Conservation (phyloP, 2,329 filamentous ascomycete genomes). For the Monilinia laxa region DNA sequence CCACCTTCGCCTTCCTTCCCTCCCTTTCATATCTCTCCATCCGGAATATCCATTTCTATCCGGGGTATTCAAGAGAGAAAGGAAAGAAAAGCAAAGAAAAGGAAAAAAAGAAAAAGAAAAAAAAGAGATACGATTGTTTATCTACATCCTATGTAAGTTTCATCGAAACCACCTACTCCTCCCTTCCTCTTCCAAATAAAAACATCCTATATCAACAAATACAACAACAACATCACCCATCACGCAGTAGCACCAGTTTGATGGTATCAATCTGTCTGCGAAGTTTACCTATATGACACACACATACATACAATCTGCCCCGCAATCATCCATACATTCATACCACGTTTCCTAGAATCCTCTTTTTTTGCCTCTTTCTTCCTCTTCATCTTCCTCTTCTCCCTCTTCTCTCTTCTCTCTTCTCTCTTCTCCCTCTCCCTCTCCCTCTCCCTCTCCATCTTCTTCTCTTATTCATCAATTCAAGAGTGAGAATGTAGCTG, state of each 20-base stretch:
- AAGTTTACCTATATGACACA: constrained; percentile 26
- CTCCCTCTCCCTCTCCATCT: too few species aligned
- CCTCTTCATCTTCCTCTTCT: too few species aligned
- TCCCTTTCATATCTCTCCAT: background rate
- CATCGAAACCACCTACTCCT: background rate
- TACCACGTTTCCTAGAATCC: constrained; percentile 19
- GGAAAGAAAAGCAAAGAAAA: too few species aligned
- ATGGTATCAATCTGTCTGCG: constrained; percentile 17
- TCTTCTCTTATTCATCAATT: background rate
- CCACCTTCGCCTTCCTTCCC: too few species aligned
- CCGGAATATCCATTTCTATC: background rate
- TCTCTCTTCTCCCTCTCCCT: too few species aligned
- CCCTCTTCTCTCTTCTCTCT: too few species aligned
- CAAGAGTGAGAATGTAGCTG: constrained; percentile 28
- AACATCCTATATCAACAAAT: constrained; percentile 13
- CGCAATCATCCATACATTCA: constrained; percentile 18
- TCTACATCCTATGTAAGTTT: constrained; percentile 8
- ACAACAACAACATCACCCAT: constrained; percentile 25
- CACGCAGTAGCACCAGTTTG: constrained; percentile 24
- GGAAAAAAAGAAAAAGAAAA: too few species aligned
- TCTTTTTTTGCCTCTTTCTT: constrained; percentile 20
- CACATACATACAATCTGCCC: constrained; percentile 11
- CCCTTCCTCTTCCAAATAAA: background rate
- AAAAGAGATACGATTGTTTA: too few species aligned
- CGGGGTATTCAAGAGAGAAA: constrained; percentile 12